A percentile compares a stretch with the other conserved stretches of the same genome.
Evolutionary conservation across 1,284 basidiomycete genomes (phyloP).

Genomic region (Pseudozyma hubeiensis): DNA sequence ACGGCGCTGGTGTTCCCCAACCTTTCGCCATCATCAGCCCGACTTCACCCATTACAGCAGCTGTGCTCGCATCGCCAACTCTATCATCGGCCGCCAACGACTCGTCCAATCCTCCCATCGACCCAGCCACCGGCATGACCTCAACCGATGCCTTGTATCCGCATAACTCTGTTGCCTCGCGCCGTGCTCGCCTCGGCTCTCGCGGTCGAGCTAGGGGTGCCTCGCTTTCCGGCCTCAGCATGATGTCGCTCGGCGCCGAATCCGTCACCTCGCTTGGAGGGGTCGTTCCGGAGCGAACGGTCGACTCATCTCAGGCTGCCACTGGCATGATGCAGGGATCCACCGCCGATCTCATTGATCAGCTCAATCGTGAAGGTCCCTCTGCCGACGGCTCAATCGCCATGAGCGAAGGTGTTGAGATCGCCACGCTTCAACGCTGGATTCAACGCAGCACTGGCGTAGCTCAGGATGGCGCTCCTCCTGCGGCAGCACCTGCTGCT

Average conservation of each 20-base stretch:
- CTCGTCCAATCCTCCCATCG: not conserved
- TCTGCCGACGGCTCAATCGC: conserved; percentile 31
- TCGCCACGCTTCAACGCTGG: conserved; percentile 54
- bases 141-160: conserved; percentile 9
- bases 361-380: conserved; percentile 29
- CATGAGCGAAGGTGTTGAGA: conserved; percentile 61
- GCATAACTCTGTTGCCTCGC: conserved; percentile 19
- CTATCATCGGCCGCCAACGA: not conserved
- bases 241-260: conserved; percentile 53
- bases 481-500: conserved; percentile 1
- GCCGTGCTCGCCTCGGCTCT: conserved; percentile 52
- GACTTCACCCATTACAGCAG: conserved; percentile 15
- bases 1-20: conserved; percentile 24
- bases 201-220: conserved; percentile 59
- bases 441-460: conserved; percentile 49
- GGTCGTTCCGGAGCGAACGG: conserved; percentile 28
- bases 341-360: conserved; percentile 45
- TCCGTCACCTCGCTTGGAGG: conserved; percentile 48
- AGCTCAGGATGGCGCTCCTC: not conserved
- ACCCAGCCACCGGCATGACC: not conserved
- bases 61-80: conserved; percentile 3
- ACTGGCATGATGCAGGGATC: conserved; percentile 50
- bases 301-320: conserved; percentile 7
- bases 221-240: conserved; percentile 56
- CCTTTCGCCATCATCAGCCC: conserved; percentile 19